Evolutionary conservation across 768 basidiomycete genomes (phyloP), one percentile per base, ranked within the genome.

Genomic region (Mycena galopus): DNA sequence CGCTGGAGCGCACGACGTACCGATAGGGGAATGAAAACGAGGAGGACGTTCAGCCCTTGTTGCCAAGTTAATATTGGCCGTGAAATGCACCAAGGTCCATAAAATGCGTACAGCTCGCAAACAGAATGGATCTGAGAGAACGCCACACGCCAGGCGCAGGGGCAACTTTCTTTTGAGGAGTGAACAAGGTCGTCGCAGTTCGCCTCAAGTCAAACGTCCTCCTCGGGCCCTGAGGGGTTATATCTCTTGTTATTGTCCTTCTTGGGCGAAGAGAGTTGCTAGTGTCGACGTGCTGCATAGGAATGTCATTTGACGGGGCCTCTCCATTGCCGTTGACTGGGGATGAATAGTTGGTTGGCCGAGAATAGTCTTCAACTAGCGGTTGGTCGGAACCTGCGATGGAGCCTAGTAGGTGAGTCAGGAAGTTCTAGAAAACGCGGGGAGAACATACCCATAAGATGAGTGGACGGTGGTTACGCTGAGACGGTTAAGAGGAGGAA

Each of bases 11-110:
- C 12, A 27, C 5, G 6, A 78, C 87, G 58, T 79, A 89, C 93
- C 1, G 93, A 91, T 73, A 94, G 76, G 2, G 93, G 93, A 30
- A 94, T 94, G 77, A 87, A 94, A 11, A 92, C 73, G 0, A 94
- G 85, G 14, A 94, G 81, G n/a, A 93, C 14, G 75, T 95, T 95
- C 10, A 94, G 79, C 86, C 89, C 93, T 94, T 62, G 53, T 44
- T 50, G 21, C 58, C 30, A 27, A 2, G 71, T 61, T 16, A 68
- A 63, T 33, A 16, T 9, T 25, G 17, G 6, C 35, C 35, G 14
- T 37, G 35, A 47, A 30, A 12, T 29, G 61, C 11, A 29, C 25
- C 65, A 30, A 39, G 30, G 21, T 23, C 29, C n/a, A n/a, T n/a
- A n/a, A n/a, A n/a, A 79, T 16, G 11, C 87, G 61, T 67, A 93